Conservation (phyloP, 208 protist genomes). For the Acanthamoeba divionensis region DNA sequence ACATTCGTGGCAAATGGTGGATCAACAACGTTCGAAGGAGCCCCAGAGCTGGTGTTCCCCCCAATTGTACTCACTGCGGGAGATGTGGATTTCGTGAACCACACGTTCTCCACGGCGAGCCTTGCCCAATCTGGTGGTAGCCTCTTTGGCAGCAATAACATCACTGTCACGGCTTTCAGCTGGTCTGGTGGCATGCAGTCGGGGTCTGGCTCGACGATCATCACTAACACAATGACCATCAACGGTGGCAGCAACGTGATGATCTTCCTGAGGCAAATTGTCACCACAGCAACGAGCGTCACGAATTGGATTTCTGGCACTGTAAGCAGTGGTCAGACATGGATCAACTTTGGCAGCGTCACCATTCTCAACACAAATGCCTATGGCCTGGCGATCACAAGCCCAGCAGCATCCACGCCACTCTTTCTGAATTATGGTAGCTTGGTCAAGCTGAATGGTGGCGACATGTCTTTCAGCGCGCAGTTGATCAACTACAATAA, state of each 20-base stretch:
- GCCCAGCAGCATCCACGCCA: no score
- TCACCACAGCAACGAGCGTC: background rate
- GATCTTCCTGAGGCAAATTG: background rate
- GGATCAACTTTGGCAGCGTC: no score
- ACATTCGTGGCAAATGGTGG: background rate
- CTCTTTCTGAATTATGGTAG: no score
- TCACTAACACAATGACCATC: background rate
- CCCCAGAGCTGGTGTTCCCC: background rate
- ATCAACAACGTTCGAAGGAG: background rate
- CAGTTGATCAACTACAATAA: no score
- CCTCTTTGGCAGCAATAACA: background rate
- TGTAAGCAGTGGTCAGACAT: background rate
- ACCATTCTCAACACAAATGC: no score
- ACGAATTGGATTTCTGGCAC: background rate
- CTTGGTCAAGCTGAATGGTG: no score
- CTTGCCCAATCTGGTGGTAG: background rate
- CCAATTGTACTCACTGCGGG: background rate
- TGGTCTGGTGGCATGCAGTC: background rate
- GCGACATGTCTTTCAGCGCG: no score
- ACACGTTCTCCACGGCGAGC: background rate
- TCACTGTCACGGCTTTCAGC: background rate
- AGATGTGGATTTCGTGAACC: conserved; percentile 2
- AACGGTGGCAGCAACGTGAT: no score
- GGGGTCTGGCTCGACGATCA: background rate
- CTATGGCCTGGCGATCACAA: no score